Percentiles rank a stretch among this genome's conserved stretches.
These are phyloP conservation scores for Ophiostoma ulmi DNA, from an alignment of 2,329 filamentous ascomycete genomes.

Conservation along the genomic window DNA sequence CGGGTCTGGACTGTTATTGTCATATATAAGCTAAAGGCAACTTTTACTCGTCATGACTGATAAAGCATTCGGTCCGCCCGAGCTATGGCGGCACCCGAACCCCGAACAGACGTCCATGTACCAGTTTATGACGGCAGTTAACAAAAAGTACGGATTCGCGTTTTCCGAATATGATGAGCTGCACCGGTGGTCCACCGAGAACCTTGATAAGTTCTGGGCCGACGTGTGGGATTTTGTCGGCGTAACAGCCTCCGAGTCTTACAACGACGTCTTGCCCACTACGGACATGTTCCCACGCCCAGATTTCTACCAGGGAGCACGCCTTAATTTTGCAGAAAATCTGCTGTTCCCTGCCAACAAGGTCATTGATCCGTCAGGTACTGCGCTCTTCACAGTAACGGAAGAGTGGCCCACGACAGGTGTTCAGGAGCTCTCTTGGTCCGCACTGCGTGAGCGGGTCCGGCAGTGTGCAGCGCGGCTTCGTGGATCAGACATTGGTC, in stretches of 20 bases:
- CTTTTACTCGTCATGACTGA: neutral
- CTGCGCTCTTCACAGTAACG: constrained; percentile 75
- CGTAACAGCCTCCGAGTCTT: constrained; percentile 62
- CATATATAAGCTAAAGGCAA: neutral
- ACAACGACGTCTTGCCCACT: constrained; percentile 61
- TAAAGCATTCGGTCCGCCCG: neutral
- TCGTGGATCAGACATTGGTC: constrained; percentile 50
- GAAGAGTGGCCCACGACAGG: constrained; percentile 56
- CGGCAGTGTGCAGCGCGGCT: constrained; percentile 67
- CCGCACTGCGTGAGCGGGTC: constrained; percentile 71
- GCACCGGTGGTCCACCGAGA: constrained; percentile 76
- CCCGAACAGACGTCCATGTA: constrained; percentile 66
- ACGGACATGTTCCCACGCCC: constrained; percentile 80
- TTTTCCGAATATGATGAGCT: constrained; percentile 68
- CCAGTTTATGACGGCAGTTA: constrained; percentile 65
- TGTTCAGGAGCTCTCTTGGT: constrained; percentile 59
- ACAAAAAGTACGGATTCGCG: constrained; percentile 58
- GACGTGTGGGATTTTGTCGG: constrained; percentile 80
- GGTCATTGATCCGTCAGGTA: constrained; percentile 52
- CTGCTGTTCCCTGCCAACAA: constrained; percentile 65
- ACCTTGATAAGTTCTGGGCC: constrained; percentile 74
- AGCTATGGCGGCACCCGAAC: constrained; percentile 65
- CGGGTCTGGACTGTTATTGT: too few species aligned
- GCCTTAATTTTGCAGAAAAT: constrained; percentile 92
- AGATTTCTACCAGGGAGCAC: constrained; percentile 72